A percentile compares a stretch with the other conserved stretches of the same genome.
phyloP scores from a whole-genome alignment of 176 grass and related monocot species.

The Hsuehochloa calcarea region DNA sequence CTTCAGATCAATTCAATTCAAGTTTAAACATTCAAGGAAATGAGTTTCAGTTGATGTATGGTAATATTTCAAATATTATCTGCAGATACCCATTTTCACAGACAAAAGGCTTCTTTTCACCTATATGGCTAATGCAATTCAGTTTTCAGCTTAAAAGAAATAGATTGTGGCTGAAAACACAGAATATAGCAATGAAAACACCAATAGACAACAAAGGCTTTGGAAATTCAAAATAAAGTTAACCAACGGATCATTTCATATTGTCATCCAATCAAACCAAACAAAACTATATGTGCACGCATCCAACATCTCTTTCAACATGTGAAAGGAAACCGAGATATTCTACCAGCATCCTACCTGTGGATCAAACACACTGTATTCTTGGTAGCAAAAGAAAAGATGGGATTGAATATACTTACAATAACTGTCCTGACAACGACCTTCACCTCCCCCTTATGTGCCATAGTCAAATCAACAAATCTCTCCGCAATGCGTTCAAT shows the following conservation, averaged over 20 bases:
- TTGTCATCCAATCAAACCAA: background rate
- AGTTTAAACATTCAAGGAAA: background rate
- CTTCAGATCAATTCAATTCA: background rate
- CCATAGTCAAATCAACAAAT: slow-evolving; percentile 95
- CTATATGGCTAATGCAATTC: background rate
- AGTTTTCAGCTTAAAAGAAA: slow-evolving; percentile 10
- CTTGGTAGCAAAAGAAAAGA: background rate
- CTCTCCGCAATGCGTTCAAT: slow-evolving; percentile 77
- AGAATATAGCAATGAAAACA: background rate
- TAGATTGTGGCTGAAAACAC: background rate
- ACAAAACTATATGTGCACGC: background rate
- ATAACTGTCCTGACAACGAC: slow-evolving; percentile 80
- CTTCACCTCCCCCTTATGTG: slow-evolving; percentile 87
- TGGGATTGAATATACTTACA: slow-evolving; percentile 55
- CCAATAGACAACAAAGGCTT: background rate
- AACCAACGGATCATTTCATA: background rate
- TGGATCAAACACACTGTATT: background rate
- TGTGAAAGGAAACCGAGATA: background rate
- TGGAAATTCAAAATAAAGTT: background rate
- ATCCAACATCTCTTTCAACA: background rate
- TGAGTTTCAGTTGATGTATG: background rate
- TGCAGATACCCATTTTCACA: background rate
- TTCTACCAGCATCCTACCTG: background rate
- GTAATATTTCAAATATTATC: background rate
- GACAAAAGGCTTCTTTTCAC: background rate